Evolutionary conservation across 176 grass and related monocot genomes (phyloP).

Genomic region (Zizania latifolia): DNA sequence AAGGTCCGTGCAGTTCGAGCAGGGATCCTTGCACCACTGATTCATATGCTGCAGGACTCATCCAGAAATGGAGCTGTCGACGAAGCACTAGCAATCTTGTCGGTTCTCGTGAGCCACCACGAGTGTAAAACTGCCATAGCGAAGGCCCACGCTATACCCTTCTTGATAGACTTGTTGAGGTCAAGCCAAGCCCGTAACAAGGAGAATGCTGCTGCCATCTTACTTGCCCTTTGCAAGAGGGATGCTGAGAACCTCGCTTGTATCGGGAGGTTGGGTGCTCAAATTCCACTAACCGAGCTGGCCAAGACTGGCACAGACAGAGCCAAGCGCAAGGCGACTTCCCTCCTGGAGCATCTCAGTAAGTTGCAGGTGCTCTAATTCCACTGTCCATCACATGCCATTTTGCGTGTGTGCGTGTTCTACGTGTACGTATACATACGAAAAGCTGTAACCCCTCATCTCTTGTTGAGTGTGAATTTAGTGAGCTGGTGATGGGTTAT

Average conservation of each 20-base stretch:
- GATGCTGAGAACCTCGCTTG: conserved; percentile 85
- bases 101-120: conserved; percentile 84
- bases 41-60: conserved; percentile 85
- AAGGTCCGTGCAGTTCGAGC: conserved; percentile 74
- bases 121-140: conserved; percentile 82
- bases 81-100: conserved; percentile 78
- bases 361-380: conserved; percentile 77
- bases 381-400: conserved; percentile 16
- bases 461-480: conserved; percentile 39
- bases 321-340: conserved; percentile 92
- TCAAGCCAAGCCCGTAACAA: conserved; percentile 78
- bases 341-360: conserved; percentile 82
- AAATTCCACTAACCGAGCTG: conserved; percentile 85
- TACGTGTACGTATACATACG: conserved; percentile 41
- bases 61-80: conserved; percentile 61
- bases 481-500: conserved; percentile 40
- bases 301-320: conserved; percentile 81
- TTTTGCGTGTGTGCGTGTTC: conserved; percentile 42
- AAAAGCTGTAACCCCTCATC: conserved; percentile 31
- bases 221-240: conserved; percentile 95
- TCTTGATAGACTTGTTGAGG: conserved; percentile 79
- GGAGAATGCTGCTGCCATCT: conserved; percentile 85
- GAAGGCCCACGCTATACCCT: conserved; percentile 73
- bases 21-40: conserved; percentile 69
- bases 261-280: conserved; percentile 75